Evolutionary conservation across 2,329 filamentous ascomycete genomes (phyloP), one percentile per base, ranked within the genome.

Genomic region (Ampelomyces quisqualis): DNA sequence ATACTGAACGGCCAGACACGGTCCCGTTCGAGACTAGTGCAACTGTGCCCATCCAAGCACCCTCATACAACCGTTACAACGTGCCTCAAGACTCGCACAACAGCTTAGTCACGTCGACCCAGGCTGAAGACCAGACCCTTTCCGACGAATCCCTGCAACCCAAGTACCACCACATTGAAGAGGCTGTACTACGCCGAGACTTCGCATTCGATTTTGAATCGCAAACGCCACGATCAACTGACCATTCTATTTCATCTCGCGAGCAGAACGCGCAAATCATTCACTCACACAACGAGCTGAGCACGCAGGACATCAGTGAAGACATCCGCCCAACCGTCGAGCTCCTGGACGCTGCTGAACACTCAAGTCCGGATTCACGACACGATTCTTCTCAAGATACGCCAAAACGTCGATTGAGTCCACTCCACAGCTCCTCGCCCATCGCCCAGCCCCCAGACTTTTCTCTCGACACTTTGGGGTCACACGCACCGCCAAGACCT

Each of bases 321-420:
- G 48, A 39, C 10, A 49, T 62, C 30, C 37, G 21, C 8, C 40
- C 43, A 7, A 60, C 53, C 0, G 41, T 51, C 17, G 60, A 60
- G 34, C 27, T 47, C 19, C 33, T 42, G 10, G 22, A 42, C 7
- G 15, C 8, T 8, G 7, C 28, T 9, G 23, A 26, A 13, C 32
- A 29, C 6, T 32, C 36, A 4, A 54, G 45, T 17, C 43, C 47
- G 24, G 40, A 34, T 21, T 61, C 60, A 5, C 53, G 62, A 15
- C 60, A 62, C 58, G 59, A 64, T 38, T 64, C 62, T 8, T 65
- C 62, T 2, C 62, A 66, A 36, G 52, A 65, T 23, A 53, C 55
- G 3, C 54, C 60, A 28, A 49, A 57, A 14, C 43, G 22, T 22
- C 35, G 21, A 7, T 19, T 23, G 11, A 36, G 36, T 8, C 44